Evolutionary conservation across 2,329 filamentous ascomycete species (phyloP), one percentile per base, ranked within the genome.

Genomic region (Grosmannia penicillata): DNA sequence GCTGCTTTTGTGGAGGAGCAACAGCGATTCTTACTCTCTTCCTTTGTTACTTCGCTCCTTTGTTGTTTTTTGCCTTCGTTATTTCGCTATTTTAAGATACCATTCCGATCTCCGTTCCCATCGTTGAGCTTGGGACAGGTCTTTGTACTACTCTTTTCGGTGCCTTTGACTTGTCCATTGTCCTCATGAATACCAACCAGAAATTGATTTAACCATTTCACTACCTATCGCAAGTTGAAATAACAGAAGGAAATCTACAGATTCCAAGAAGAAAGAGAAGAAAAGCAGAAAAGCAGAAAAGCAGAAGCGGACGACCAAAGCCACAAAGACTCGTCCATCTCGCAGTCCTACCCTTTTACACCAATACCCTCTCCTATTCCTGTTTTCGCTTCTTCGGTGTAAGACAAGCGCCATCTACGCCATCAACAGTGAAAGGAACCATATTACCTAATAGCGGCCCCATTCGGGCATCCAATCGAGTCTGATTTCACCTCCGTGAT

Each of bases 141-240:
- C 42, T 37, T 40, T 44, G 42, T 44, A 44, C 37, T 35, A 21
- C 30, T 28, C 14, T n/a, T 33, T 38, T 31, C 33, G 33, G 22
- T 39, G 36, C 9, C 23, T n/a, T 33, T 35, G 22, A 6, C 31
- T 31, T 38, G 15, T 42, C 33, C 25, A 34, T 38, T 38, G 40
- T 39, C 31, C 35, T 38, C 41, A 39, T 41, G 43, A 47, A 40
- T 45, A 47, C 37, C 37, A 36, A 39, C 36, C 39, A 46, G 42
- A 40, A 46, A 46, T 48, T 47, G 42, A 48, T 43, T 45, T 45
- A 34, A 45, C 45, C 40, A 41, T 44, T 47, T 33, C 30, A 40
- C 37, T 32, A 45, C 31, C 34, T 45, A 46, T 44, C 52, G 48
- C 51, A 52, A 50, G 47, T 49, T 55, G 48, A 53, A 53, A 53